A percentile compares a stretch with the other conserved stretches of the same genome.
Conservation (phyloP, 1,139 yeast genomes). For the Yamadazyma dendronema region DNA sequence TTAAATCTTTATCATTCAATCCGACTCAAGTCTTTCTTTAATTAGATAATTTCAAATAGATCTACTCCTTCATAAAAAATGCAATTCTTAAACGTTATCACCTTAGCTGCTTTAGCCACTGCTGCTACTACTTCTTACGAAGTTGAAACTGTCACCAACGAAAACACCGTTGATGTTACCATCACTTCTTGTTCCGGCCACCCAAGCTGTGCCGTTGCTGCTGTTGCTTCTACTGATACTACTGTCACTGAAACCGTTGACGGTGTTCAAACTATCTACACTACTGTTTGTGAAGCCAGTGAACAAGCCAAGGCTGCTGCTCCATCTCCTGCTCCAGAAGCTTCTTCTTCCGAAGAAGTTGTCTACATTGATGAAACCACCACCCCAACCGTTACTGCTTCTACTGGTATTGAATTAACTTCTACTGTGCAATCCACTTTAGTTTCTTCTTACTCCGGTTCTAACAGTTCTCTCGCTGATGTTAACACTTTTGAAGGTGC, state of each 20-base stretch:
- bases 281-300: slow-evolving; percentile 43
- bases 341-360: slow-evolving; percentile 21
- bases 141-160: slow-evolving; percentile 31
- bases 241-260: slow-evolving; percentile 23
- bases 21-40: slow-evolving; percentile 2
- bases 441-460: slow-evolving; percentile 20
- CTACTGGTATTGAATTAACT: slow-evolving; percentile 38
- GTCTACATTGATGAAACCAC: slow-evolving; percentile 26
- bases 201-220: slow-evolving; percentile 18
- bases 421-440: slow-evolving; percentile 33
- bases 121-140: slow-evolving; percentile 19
- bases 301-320: slow-evolving; percentile 22
- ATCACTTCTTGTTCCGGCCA: slow-evolving; percentile 43
- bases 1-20: slow-evolving; percentile 2
- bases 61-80: slow-evolving; percentile 13
- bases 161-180: slow-evolving; percentile 37
- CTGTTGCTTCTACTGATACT: slow-evolving; percentile 16
- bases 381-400: slow-evolving; percentile 37
- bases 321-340: slow-evolving; percentile 21
- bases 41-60: background rate
- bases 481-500: slow-evolving; percentile 28
- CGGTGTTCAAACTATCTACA: slow-evolving; percentile 38
- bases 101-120: slow-evolving; percentile 25
- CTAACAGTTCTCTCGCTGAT: slow-evolving; percentile 19
- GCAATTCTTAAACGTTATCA: slow-evolving; percentile 28